Conservation (phyloP, 441 rosid genomes). For the Macaranga tanarius region DNA sequence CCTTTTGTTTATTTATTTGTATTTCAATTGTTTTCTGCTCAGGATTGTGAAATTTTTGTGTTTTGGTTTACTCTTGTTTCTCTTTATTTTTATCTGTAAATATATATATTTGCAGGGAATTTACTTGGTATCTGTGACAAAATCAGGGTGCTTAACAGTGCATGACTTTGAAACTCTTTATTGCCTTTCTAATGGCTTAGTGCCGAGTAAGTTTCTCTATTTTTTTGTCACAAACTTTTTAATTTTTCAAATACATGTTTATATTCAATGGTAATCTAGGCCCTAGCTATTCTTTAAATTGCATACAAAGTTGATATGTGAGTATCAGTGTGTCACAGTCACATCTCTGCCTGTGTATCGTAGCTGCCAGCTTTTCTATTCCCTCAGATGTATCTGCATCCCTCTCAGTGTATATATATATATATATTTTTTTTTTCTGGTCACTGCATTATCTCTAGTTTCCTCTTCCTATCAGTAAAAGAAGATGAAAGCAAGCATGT, state of each 20-base stretch:
- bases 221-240: neutral
- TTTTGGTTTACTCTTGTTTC: neutral
- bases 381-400: neutral
- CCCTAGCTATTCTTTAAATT: neutral
- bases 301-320: neutral
- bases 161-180: conserved; percentile 85
- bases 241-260: neutral
- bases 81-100: neutral
- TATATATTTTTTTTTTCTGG: neutral
- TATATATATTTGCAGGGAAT: conserved; percentile 58
- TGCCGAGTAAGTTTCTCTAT: conserved; percentile 36
- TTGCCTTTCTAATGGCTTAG: conserved; percentile 42
- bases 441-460: neutral
- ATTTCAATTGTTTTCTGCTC: too few relatives aligned
- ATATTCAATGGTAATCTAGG: neutral
- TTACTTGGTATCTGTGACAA: conserved; percentile 73
- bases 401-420: neutral
- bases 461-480: conserved; percentile 29
- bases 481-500: conserved; percentile 71
- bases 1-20: too few relatives aligned
- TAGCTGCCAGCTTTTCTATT: neutral
- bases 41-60: neutral
- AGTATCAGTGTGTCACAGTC: too few relatives aligned
- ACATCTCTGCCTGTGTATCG: neutral
- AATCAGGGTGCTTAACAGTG: conserved; percentile 78